A percentile compares a stretch with the other conserved stretches of the same genome.
phyloP scores from a whole-genome alignment of 192 early-diverging fungal species.

The Podochytrium sp. region DNA sequence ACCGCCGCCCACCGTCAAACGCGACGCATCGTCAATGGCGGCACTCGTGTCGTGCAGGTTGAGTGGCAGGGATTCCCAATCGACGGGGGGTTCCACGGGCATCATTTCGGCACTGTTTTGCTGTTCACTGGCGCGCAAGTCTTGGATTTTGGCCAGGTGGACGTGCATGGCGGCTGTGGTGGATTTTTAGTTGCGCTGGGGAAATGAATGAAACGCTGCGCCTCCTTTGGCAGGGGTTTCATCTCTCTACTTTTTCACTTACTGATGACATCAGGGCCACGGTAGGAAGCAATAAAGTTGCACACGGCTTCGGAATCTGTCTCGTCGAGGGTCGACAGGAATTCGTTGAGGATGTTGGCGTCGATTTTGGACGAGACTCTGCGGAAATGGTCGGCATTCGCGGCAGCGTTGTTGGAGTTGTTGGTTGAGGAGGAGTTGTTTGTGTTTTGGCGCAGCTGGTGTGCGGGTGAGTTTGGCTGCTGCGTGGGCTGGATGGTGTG shows the following conservation, averaged over 20 bases:
- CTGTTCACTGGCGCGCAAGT: conserved; percentile 18
- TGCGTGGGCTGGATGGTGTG: neutral
- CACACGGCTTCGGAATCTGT: conserved; percentile 13
- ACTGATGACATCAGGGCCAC: conserved; percentile 19
- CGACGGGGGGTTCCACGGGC: conserved; percentile 11
- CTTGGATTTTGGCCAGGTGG: conserved; percentile 23
- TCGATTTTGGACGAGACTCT: conserved; percentile 2
- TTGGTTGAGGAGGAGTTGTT: too few species aligned
- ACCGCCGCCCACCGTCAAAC: neutral
- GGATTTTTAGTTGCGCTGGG: too few species aligned
- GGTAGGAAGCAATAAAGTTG: conserved; percentile 26
- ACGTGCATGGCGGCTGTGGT: conserved; percentile 25
- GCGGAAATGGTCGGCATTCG: neutral
- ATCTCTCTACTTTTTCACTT: neutral
- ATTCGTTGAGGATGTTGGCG: neutral
- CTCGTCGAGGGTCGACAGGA: conserved; percentile 4
- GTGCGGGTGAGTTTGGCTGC: neutral
- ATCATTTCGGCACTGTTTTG: neutral
- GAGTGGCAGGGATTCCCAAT: conserved; percentile 13
- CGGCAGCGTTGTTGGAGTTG: neutral
- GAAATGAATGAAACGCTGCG: too few species aligned
- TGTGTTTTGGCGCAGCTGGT: neutral
- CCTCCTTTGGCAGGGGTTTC: too few species aligned
- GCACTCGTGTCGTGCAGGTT: neutral
- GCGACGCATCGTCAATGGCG: neutral